Conservation (phyloP, 1,284 basidiomycete genomes). For the Papiliotrema flavescens region DNA sequence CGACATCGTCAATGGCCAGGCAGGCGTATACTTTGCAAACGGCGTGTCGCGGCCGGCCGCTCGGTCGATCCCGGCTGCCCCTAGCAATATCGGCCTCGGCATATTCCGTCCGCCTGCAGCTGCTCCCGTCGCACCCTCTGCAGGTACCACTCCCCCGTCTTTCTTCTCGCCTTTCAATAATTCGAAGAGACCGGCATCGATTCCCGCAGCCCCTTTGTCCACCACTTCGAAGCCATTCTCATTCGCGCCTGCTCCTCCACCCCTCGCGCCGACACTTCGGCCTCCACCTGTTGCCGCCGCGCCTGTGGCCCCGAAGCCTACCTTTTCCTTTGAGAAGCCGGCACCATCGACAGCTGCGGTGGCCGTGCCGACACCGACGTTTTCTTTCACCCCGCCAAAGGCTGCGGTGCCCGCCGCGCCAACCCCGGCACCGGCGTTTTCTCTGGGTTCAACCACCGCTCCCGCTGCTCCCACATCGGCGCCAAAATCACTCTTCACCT, state of each 20-base stretch:
- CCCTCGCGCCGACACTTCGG: neutral
- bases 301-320: neutral
- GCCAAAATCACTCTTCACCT: neutral
- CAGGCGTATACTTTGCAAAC: no score
- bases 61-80: slow-evolving; percentile 13
- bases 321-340: neutral
- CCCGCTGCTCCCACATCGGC: neutral
- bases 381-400: neutral
- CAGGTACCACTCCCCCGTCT: neutral
- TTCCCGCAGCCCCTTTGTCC: neutral
- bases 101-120: neutral
- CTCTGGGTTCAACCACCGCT: neutral
- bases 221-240: neutral
- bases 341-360: neutral
- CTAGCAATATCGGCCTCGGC: neutral
- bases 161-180: neutral
- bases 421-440: no score
- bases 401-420: no score
- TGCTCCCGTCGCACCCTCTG: neutral
- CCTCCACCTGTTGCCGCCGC: no score
- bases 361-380: neutral
- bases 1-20: slow-evolving; percentile 76
- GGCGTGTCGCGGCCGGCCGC: no score
- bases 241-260: neutral
- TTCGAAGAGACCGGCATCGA: neutral